Percentiles rank a stretch among this genome's conserved stretches.
Evolutionary conservation across 78 protist genomes (phyloP).

Genomic region (Dictyostelium capitatum): DNA sequence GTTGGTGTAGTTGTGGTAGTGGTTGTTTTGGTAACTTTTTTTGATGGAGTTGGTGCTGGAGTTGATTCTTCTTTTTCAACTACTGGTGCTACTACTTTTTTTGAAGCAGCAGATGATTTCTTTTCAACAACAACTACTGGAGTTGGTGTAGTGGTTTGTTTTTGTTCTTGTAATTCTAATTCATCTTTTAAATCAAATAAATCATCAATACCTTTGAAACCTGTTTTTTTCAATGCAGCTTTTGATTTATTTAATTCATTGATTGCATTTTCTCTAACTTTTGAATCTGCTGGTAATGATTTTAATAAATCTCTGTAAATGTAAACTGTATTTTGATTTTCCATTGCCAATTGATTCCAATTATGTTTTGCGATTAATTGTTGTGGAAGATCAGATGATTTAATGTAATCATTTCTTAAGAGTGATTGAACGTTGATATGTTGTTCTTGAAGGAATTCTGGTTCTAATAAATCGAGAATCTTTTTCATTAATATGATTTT

Average conservation of each 20-base stretch:
- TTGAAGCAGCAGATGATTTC: background rate
- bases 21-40: constrained; percentile 17
- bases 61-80: background rate
- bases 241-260: background rate
- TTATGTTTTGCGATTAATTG: background rate
- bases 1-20: background rate
- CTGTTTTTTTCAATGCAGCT: background rate
- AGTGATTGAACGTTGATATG: constrained; percentile 29
- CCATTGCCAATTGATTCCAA: background rate
- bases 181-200: constrained; percentile 40
- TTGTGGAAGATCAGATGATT: constrained; percentile 22
- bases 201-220: constrained; percentile 21
- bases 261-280: background rate
- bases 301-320: constrained; percentile 21
- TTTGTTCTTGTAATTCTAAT: constrained; percentile 18
- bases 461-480: background rate
- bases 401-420: constrained; percentile 39
- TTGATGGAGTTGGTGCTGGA: background rate
- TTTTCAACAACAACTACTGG: background rate
- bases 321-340: constrained; percentile 10
- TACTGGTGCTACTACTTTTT: background rate
- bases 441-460: constrained; percentile 4
- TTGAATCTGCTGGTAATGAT: constrained; percentile 5
- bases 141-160: background rate
- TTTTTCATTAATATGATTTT: constrained; percentile 53